phyloP scores from a whole-genome alignment of 257 asterid species.

The Euphrasia confusa region DNA sequence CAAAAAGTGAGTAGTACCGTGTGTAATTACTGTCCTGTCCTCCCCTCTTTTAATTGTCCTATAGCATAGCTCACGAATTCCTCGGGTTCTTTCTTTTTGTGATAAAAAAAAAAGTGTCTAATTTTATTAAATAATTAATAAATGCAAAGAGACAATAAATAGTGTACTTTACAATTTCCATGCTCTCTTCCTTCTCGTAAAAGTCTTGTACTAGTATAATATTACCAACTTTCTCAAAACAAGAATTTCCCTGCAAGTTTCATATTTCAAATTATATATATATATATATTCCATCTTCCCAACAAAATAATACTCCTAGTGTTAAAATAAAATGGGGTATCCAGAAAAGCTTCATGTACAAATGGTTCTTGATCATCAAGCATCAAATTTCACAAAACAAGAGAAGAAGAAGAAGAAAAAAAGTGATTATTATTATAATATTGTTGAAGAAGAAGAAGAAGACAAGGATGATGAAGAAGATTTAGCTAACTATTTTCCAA shows the following conservation, averaged over 20 bases:
- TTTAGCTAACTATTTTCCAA: not conserved
- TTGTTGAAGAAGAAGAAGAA: too few species aligned
- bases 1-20: too few species aligned
- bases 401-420: not conserved
- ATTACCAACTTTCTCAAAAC: not conserved
- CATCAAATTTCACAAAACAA: not conserved
- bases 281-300: not conserved
- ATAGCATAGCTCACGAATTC: too few species aligned
- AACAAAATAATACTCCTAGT: too few species aligned
- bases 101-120: too few species aligned
- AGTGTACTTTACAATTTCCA: not conserved
- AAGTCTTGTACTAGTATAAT: not conserved
- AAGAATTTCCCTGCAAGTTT: slow-evolving; percentile 3
- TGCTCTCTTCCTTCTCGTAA: not conserved
- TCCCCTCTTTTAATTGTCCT: too few species aligned
- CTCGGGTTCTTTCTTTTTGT: too few species aligned
- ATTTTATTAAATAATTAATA: too few species aligned
- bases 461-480: not conserved
- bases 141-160: too few species aligned
- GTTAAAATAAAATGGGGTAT: not conserved
- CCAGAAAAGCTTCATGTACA: not conserved
- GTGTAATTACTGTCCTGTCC: too few species aligned
- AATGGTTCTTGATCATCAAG: not conserved
- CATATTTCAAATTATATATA: not conserved
- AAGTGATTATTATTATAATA: too few species aligned